These are phyloP conservation scores for Calonectria pauciramosa DNA, from an alignment of 2,329 filamentous ascomycete species.

Conservation along the genomic window DNA sequence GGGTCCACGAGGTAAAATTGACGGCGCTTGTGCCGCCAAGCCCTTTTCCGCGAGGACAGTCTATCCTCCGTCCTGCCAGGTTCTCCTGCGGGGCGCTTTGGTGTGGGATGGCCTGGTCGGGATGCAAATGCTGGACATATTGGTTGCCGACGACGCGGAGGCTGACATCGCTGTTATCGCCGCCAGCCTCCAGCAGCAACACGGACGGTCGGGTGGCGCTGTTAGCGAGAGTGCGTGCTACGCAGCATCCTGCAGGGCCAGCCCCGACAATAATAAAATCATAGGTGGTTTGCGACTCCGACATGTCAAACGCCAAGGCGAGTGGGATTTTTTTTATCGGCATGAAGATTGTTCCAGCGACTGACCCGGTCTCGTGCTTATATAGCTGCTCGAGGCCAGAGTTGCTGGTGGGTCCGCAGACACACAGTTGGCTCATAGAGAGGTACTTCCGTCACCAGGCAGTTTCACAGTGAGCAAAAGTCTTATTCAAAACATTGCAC, in stretches of 20 bases:
- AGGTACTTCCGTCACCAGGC: not conserved
- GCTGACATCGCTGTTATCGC: constrained; percentile 59
- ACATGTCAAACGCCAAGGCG: not conserved
- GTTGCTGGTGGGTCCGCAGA: not conserved
- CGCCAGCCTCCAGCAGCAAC: constrained; percentile 73
- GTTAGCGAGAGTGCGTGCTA: constrained; percentile 67
- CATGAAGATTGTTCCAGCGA: not conserved
- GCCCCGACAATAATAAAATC: constrained; percentile 42
- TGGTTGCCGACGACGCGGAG: constrained; percentile 68
- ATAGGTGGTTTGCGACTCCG: constrained; percentile 4
- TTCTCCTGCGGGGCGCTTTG: constrained; percentile 62
- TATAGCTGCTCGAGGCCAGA: not conserved
- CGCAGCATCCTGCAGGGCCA: constrained; percentile 71
- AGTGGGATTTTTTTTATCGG: not conserved
- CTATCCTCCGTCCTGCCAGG: constrained; percentile 58
- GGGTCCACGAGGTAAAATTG: constrained; percentile 67
- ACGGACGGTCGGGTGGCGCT: constrained; percentile 63
- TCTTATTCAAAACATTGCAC: not conserved
- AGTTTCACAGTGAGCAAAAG: not conserved
- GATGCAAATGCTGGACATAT: constrained; percentile 64
- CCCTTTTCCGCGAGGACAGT: constrained; percentile 64
- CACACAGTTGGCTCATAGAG: not conserved
- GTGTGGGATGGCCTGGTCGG: constrained; percentile 66
- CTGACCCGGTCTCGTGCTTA: not conserved
- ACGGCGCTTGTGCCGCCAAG: constrained; percentile 67